Conservation (phyloP, 2,329 filamentous ascomycete genomes). For the Aspergillus ruber region DNA sequence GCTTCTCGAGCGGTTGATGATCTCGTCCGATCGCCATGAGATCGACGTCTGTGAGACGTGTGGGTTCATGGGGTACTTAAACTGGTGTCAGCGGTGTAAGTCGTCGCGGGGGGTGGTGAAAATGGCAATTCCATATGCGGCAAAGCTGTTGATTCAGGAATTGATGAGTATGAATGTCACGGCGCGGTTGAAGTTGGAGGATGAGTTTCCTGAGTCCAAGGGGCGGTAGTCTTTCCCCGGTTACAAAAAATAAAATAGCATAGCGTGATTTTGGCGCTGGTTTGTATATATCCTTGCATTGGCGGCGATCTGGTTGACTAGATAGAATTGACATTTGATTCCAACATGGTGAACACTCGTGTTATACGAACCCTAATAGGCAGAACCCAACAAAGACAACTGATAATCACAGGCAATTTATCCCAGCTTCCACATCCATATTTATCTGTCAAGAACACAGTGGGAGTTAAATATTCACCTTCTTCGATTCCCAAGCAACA, state of each 20-base stretch:
- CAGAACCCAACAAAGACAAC: neutral
- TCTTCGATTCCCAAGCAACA: constrained; percentile 23
- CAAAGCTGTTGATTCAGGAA: constrained; percentile 93
- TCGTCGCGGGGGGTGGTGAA: constrained; percentile 75
- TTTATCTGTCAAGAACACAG: too few relatives aligned
- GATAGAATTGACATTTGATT: neutral
- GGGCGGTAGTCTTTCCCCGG: constrained; percentile 19
- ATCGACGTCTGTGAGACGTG: constrained; percentile 93
- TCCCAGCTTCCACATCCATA: too few relatives aligned
- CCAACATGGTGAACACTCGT: neutral
- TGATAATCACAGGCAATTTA: neutral
- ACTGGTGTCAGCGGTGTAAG: constrained; percentile 90
- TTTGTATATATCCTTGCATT: constrained; percentile 17
- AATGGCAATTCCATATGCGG: constrained; percentile 97
- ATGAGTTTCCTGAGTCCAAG: constrained; percentile 69
- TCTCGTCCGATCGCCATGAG: constrained; percentile 80
- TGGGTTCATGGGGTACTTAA: constrained; percentile 90
- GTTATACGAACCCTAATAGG: too few relatives aligned
- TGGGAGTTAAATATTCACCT: constrained; percentile 19
- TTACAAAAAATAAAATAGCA: constrained; percentile 2
- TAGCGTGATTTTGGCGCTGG: constrained; percentile 2
- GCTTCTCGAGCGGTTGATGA: constrained; percentile 87
- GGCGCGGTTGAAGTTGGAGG: constrained; percentile 79
- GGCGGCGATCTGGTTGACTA: constrained; percentile 10
- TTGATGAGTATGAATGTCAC: constrained; percentile 98